Conservation (phyloP, 805 yeast genomes). For the Yarrowia yakushimensis region DNA sequence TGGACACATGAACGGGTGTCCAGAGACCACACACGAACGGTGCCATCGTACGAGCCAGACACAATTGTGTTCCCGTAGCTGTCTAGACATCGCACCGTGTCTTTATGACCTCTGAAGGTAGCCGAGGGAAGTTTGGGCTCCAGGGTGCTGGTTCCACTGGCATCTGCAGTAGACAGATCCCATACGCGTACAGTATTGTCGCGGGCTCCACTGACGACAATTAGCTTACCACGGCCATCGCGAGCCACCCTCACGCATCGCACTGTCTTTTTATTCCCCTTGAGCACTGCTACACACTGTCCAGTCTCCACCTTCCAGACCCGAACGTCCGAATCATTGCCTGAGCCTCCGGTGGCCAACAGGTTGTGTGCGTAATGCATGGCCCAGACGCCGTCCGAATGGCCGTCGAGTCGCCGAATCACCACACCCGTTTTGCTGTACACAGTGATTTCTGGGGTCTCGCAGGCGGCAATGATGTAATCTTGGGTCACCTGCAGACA, state of each 20-base stretch:
- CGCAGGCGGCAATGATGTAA: slow-evolving; percentile 44
- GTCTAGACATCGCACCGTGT: slow-evolving; percentile 47
- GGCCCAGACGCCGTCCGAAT: slow-evolving; percentile 97
- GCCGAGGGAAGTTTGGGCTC: slow-evolving; percentile 39
- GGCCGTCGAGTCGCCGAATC: slow-evolving; percentile 89
- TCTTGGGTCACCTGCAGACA: slow-evolving; percentile 39
- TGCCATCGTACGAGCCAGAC: slow-evolving; percentile 52
- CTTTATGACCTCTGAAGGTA: slow-evolving; percentile 49
- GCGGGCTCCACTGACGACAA: slow-evolving; percentile 12
- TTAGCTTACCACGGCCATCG: slow-evolving; percentile 52
- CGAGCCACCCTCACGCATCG: slow-evolving; percentile 9
- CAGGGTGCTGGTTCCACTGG: slow-evolving; percentile 14
- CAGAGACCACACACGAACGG: slow-evolving; percentile 52
- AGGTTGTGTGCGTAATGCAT: slow-evolving; percentile 86
- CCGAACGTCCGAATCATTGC: slow-evolving; percentile 95
- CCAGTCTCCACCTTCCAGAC: slow-evolving; percentile 96
- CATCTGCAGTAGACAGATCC: slow-evolving; percentile 11
- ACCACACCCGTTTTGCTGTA: slow-evolving; percentile 41
- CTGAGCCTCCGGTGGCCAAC: slow-evolving; percentile 93
- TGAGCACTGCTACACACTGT: slow-evolving; percentile 66
- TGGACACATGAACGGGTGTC: slow-evolving; percentile 57
- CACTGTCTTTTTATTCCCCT: slow-evolving; percentile 88
- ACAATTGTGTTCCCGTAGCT: slow-evolving; percentile 57
- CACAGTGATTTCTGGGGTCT: slow-evolving; percentile 44
- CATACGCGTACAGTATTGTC: slow-evolving; percentile 25